Conservation (phyloP, 148 eudicot species). For the Rhododendron mucronatum region DNA sequence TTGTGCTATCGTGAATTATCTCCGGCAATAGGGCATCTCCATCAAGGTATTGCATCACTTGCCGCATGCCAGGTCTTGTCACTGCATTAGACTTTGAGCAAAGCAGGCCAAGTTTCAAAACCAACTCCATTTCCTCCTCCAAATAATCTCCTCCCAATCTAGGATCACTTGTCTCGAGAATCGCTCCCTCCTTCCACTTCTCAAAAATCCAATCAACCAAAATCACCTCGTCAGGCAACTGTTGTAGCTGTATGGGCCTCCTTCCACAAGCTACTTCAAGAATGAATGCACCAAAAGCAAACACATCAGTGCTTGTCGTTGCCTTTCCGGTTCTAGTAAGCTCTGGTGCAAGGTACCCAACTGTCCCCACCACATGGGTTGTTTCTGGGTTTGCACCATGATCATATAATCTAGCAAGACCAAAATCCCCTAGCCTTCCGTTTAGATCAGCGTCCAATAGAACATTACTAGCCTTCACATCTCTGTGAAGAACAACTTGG, state of each 20-base stretch:
- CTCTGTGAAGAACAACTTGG: constrained; percentile 44
- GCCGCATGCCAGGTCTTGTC: constrained; percentile 39
- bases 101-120: constrained; percentile 29
- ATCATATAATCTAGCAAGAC: constrained; percentile 37
- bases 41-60: constrained; percentile 30
- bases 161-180: constrained; percentile 28
- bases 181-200: constrained; percentile 23
- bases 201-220: constrained; percentile 31
- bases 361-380: constrained; percentile 39
- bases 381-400: constrained; percentile 39
- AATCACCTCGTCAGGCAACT: constrained; percentile 1
- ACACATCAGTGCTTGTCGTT: constrained; percentile 32
- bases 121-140: constrained; percentile 28
- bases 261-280: constrained; percentile 39
- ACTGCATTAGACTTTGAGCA: constrained; percentile 31
- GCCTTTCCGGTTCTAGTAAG: constrained; percentile 35
- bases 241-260: constrained; percentile 23
- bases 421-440: constrained; percentile 42
- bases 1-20: not conserved
- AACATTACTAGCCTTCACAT: constrained; percentile 46
- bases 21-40: constrained; percentile 7
- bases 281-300: constrained; percentile 33
- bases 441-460: constrained; percentile 31
- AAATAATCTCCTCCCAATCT: constrained; percentile 21
- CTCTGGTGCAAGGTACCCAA: constrained; percentile 46